These are phyloP conservation scores for Xylariales sp. DNA, from an alignment of 2,329 filamentous ascomycete species.

Conservation along the genomic window DNA sequence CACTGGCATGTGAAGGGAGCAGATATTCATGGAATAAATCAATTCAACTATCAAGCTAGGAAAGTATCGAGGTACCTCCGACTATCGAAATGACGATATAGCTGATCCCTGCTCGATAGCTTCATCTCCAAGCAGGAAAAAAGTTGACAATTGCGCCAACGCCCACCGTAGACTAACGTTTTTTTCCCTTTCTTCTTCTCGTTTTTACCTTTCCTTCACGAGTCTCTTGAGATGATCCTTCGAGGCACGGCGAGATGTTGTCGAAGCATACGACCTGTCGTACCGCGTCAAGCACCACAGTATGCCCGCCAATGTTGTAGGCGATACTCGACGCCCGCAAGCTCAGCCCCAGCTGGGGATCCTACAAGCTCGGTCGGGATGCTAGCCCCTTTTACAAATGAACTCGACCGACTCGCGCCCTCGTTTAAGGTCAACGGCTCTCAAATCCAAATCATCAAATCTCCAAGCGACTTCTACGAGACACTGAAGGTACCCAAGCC, in stretches of 20 bases:
- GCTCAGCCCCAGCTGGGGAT: conserved; percentile 42
- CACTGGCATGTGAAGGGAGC: too few species aligned
- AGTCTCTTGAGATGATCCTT: conserved; percentile 45
- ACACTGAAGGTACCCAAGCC: conserved; percentile 76
- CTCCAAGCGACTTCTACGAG: conserved; percentile 90
- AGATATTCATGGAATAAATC: not conserved
- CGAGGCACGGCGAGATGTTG: conserved; percentile 47
- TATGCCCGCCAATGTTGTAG: conserved; percentile 53
- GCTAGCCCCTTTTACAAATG: conserved; percentile 68
- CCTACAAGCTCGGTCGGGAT: conserved; percentile 53
- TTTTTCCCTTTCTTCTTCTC: not conserved
- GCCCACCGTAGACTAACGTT: not conserved
- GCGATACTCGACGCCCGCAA: conserved; percentile 55
- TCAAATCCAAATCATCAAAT: conserved; percentile 81
- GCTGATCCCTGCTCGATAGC: conserved; percentile 11
- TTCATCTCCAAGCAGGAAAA: conserved; percentile 5
- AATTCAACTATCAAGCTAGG: not conserved
- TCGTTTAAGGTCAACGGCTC: conserved; percentile 87
- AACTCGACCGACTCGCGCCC: conserved; percentile 91
- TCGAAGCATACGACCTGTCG: conserved; percentile 44
- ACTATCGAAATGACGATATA: conserved; percentile 21
- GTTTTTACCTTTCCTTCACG: not conserved
- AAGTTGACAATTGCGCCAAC: not conserved
- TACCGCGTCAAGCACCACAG: conserved; percentile 39
- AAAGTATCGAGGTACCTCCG: conserved; percentile 6